Evolutionary conservation across 192 early-diverging fungal genomes (phyloP).

Genomic region (Linnemannia zychae): DNA sequence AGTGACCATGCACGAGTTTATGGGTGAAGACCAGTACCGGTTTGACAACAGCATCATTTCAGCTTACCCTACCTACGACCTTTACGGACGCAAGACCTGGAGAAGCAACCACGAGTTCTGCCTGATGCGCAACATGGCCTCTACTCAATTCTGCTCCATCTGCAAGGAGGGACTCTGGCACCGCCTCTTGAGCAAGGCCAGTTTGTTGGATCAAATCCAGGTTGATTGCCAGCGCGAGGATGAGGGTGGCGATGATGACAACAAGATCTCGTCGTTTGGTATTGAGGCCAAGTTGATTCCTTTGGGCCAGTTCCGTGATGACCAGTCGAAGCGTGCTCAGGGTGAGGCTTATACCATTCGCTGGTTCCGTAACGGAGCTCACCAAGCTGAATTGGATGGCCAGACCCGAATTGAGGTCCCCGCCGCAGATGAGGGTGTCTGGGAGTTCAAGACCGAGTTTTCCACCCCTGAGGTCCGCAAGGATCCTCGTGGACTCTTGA

Average conservation of each 20-base stretch:
- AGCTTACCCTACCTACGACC: conserved; percentile 65
- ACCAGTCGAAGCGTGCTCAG: conserved; percentile 32
- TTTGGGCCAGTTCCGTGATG: conserved; percentile 66
- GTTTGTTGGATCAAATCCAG: conserved; percentile 63
- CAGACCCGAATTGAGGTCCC: conserved; percentile 36
- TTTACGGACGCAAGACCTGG: conserved; percentile 61
- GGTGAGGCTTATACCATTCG: conserved; percentile 54
- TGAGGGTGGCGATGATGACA: neutral
- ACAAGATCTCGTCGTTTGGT: conserved; percentile 13
- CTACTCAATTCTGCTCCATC: conserved; percentile 63
- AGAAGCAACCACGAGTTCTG: conserved; percentile 70
- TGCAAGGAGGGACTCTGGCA: conserved; percentile 73
- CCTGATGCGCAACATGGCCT: conserved; percentile 73
- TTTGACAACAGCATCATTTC: conserved; percentile 60
- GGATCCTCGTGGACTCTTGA: conserved; percentile 59
- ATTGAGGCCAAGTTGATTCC: conserved; percentile 52
- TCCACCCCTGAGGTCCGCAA: conserved; percentile 60
- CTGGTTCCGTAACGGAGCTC: conserved; percentile 57
- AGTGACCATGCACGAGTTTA: conserved; percentile 69
- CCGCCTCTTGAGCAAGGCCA: conserved; percentile 60
- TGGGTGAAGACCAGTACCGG: conserved; percentile 57
- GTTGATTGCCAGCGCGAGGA: conserved; percentile 42
- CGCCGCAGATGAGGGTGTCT: conserved; percentile 45
- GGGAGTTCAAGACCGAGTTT: conserved; percentile 62
- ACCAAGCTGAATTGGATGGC: conserved; percentile 42